A percentile compares a stretch with the other conserved stretches of the same genome.
Evolutionary conservation across 2,329 filamentous ascomycete genomes (phyloP).

Genomic region (Diaporthe sp.): DNA sequence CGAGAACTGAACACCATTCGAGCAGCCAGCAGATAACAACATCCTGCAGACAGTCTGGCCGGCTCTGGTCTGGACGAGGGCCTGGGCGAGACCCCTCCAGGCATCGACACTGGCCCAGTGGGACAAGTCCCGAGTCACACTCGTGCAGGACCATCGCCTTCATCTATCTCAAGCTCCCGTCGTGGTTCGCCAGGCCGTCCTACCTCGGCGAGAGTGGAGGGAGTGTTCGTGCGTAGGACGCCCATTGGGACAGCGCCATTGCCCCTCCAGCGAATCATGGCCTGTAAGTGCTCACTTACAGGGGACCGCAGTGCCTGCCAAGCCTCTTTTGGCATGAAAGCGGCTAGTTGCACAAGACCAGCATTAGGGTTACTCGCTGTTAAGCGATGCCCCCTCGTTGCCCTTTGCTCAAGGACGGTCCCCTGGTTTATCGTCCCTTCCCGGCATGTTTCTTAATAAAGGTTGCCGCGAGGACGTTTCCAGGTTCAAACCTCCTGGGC

Average conservation of each 20-base stretch:
- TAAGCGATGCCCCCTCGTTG: conserved; percentile 2
- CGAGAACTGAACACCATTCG: neutral
- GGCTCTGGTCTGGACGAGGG: neutral
- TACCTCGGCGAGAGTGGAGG: conserved; percentile 23
- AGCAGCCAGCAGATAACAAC: neutral
- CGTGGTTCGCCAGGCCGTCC: conserved; percentile 32
- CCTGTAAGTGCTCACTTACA: conserved; percentile 22
- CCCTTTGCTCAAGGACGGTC: neutral
- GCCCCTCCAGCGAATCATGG: conserved; percentile 25
- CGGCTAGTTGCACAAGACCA: conserved; percentile 29
- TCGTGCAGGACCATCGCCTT: conserved; percentile 22
- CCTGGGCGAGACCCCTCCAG: conserved; percentile 6
- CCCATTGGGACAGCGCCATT: conserved; percentile 34
- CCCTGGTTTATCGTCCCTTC: neutral
- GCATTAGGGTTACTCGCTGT: conserved; percentile 18
- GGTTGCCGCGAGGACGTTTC: neutral
- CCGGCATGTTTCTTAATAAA: conserved; percentile 17
- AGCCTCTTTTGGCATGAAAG: conserved; percentile 29
- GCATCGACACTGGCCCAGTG: conserved; percentile 15
- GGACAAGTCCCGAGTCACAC: conserved; percentile 18
- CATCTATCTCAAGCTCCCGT: conserved; percentile 28
- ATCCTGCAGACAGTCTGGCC: conserved; percentile 21
- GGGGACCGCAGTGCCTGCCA: conserved; percentile 30
- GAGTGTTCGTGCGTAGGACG: conserved; percentile 21
- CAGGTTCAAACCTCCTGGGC: neutral